Conservation (phyloP, 352 stramenopile genomes). For the Globisporangium carolinianum region DNA sequence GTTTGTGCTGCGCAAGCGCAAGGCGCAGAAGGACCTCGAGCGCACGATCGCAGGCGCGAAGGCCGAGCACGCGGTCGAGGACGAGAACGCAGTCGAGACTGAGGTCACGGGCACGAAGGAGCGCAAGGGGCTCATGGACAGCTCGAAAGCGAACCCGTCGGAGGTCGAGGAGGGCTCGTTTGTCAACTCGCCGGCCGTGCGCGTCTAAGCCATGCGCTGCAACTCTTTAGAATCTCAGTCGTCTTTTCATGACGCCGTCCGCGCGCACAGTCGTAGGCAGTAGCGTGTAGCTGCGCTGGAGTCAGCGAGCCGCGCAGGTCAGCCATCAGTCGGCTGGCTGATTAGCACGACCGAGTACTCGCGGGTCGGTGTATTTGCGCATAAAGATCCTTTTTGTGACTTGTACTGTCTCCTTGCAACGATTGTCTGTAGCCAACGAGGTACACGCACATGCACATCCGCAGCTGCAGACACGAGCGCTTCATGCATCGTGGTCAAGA, state of each 20-base stretch:
- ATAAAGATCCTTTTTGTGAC: no score
- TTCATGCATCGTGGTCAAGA: no score
- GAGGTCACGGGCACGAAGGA: slow-evolving; percentile 60
- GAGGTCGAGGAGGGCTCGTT: slow-evolving; percentile 72
- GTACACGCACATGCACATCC: no score
- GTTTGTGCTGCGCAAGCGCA: slow-evolving; percentile 72
- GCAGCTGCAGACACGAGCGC: no score
- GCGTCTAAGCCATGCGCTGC: slow-evolving; percentile 35
- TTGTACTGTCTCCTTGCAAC: no score
- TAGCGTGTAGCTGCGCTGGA: neutral
- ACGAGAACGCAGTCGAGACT: slow-evolving; percentile 44
- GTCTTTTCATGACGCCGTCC: slow-evolving; percentile 9
- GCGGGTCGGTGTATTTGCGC: no score
- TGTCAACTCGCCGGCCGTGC: slow-evolving; percentile 77
- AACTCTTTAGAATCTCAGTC: slow-evolving; percentile 8
- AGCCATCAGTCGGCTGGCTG: no score
- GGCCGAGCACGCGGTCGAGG: slow-evolving; percentile 64
- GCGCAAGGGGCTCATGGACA: slow-evolving; percentile 66
- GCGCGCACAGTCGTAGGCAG: slow-evolving; percentile 9
- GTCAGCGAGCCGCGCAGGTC: no score
- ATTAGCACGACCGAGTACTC: no score
- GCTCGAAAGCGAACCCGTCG: slow-evolving; percentile 52
- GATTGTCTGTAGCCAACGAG: no score
- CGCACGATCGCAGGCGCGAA: slow-evolving; percentile 78
- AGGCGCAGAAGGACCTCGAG: slow-evolving; percentile 72